Conservation (phyloP, 495 filamentous ascomycete genomes). For the Penicillium cosmopolitanum region DNA sequence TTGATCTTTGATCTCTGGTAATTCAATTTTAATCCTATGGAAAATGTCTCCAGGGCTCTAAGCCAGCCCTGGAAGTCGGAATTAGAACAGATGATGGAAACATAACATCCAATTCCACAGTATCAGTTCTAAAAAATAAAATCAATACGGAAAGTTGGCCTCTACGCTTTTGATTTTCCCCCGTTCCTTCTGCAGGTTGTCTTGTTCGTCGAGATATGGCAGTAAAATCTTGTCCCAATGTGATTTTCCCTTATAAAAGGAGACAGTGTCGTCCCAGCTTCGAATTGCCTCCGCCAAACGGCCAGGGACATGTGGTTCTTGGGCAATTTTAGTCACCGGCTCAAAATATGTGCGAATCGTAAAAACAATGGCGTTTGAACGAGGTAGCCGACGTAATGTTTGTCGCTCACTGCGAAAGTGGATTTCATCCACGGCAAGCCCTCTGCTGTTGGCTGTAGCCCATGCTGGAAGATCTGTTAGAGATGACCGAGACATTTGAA, state of each 20-base stretch:
- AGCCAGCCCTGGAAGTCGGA: too few species aligned
- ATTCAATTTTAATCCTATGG: too few species aligned
- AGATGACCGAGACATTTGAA: neutral
- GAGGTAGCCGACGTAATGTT: constrained; percentile 66
- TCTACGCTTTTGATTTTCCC: constrained; percentile 32
- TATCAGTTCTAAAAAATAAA: neutral
- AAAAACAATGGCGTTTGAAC: constrained; percentile 67
- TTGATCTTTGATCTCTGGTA: too few species aligned
- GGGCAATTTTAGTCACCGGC: constrained; percentile 58
- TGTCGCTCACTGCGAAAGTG: constrained; percentile 73
- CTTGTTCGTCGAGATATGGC: constrained; percentile 71
- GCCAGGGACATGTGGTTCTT: constrained; percentile 66
- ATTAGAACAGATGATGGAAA: too few species aligned
- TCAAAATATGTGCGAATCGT: constrained; percentile 71
- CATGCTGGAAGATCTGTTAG: constrained; percentile 9
- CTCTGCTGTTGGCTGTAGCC: constrained; percentile 21
- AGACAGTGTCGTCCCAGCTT: constrained; percentile 77
- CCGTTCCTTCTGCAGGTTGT: constrained; percentile 63
- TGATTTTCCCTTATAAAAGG: constrained; percentile 73
- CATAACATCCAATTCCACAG: too few species aligned
- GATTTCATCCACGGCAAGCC: constrained; percentile 22
- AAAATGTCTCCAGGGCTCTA: too few species aligned
- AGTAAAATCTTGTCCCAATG: constrained; percentile 68
- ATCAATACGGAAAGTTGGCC: neutral
- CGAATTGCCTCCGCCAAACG: constrained; percentile 65